phyloP scores from a whole-genome alignment of 768 basidiomycete genomes.

The Lactarius trivialis region DNA sequence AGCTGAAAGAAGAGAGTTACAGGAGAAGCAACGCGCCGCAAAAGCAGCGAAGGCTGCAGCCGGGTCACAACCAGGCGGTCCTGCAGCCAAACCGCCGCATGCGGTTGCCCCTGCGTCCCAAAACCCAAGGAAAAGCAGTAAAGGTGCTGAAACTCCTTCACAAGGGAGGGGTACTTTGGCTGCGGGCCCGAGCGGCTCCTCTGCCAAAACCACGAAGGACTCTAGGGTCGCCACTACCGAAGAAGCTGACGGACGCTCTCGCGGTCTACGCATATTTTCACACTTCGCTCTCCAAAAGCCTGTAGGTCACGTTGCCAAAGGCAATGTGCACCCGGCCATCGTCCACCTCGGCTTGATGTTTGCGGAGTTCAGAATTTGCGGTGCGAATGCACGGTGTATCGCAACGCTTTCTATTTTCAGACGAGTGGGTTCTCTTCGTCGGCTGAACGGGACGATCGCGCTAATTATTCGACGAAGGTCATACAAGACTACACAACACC shows the following conservation, averaged over 20 bases:
- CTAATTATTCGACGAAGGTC: constrained; percentile 45
- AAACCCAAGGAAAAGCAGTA: constrained; percentile 6
- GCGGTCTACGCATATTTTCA: constrained; percentile 76
- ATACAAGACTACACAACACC: constrained; percentile 90
- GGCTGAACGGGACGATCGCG: neutral
- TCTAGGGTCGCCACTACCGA: constrained; percentile 29
- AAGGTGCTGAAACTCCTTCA: constrained; percentile 23
- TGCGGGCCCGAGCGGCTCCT: constrained; percentile 21
- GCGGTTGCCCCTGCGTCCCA: neutral
- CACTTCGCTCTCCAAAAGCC: constrained; percentile 76
- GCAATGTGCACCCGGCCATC: constrained; percentile 87
- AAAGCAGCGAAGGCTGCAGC: constrained; percentile 15
- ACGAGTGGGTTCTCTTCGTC: constrained; percentile 48
- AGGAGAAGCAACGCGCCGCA: constrained; percentile 24
- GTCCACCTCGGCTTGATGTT: constrained; percentile 84
- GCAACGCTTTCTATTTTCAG: constrained; percentile 89
- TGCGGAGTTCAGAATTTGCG: constrained; percentile 85
- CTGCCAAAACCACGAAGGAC: constrained; percentile 16
- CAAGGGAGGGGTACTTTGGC: constrained; percentile 4
- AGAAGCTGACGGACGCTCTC: constrained; percentile 37
- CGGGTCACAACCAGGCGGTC: neutral
- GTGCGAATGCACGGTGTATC: constrained; percentile 93
- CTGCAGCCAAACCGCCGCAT: constrained; percentile 9
- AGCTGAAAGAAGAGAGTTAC: constrained; percentile 27
- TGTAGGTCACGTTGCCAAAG: constrained; percentile 48